Base-by-base conservation (phyloP, 2,329 filamentous ascomycete genomes). In the Fusarium euwallaceae region DNA sequence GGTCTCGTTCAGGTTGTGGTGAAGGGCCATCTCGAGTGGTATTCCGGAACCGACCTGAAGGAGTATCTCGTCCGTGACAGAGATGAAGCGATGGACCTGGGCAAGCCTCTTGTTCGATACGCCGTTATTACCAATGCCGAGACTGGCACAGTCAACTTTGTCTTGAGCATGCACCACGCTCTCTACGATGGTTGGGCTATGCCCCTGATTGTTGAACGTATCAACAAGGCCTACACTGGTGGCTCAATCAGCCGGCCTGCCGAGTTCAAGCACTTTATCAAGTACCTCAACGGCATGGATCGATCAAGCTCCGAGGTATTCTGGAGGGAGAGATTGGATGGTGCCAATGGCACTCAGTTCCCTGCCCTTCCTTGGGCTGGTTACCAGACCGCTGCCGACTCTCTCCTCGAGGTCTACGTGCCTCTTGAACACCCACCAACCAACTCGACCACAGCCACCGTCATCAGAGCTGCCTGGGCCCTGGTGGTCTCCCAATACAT, bases 391-490 rank as follows among this genome's bases (percentile, higher is more conserved):
- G 32, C 32, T 6, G 75, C 82, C 7, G 86, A 90, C 76, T 88
- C 87, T 1, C 80, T 90, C 2, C 81, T 89, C 0, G 87, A 90
- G 71, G 83, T 87, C 60, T 88, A 89, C 69, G 84, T 90, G 45
- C 82, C 83, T 1, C 79, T 84, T 39, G 69, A 77, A 59, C 65
- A 76, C 55, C 77, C 80, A 55, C 79, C 80, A 14, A 82, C 78
- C 2, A 87, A 85, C 48, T 84, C 85, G 11, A 91, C 89, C 0
- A 82, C 88, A 4, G 88, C 90, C 0, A 90, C 88, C 0, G 81
- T 90, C 3, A 87, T 92, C 34, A 85, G 89, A n/a, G 88, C 87
- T 27, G 90, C 88, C 0, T 92, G 89, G 89, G 88, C 88, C 0
- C 79, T 91, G 3, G 83, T 90, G 0, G 86, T 88, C 0, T 87